Percentiles rank a stretch among this genome's conserved stretches.
Conservation (phyloP, 441 rosid genomes). For the Gossypium armourianum region DNA sequence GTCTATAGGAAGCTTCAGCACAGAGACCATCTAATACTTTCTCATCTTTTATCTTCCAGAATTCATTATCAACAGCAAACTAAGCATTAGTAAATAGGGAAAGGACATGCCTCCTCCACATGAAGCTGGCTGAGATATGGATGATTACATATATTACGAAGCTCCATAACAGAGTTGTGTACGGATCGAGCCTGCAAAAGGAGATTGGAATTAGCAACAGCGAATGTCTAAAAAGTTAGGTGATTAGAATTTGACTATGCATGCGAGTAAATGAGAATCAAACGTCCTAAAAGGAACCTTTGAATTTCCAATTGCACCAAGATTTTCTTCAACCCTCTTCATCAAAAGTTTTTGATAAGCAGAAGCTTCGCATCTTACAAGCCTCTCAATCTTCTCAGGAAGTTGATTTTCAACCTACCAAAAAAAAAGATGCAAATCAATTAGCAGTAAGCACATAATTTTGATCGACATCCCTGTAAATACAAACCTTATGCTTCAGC, state of each 20-base stretch:
- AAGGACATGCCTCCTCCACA: constrained; percentile 62
- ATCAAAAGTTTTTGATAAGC: constrained; percentile 90
- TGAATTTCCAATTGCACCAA: constrained; percentile 69
- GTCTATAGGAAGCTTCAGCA: constrained; percentile 7
- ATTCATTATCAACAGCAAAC: constrained; percentile 14
- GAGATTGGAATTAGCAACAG: constrained; percentile 7
- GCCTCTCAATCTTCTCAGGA: constrained; percentile 90
- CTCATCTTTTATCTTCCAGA: constrained; percentile 4
- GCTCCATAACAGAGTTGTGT: constrained; percentile 95
- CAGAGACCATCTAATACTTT: background rate
- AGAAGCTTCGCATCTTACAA: constrained; percentile 83
- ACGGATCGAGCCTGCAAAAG: constrained; percentile 63
- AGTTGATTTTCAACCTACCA: constrained; percentile 80
- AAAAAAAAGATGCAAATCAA: constrained; percentile 12
- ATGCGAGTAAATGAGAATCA: constrained; percentile 1
- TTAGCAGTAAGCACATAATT: background rate
- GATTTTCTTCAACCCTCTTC: constrained; percentile 91
- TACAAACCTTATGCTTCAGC: constrained; percentile 78
- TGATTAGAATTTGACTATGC: background rate
- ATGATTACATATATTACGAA: constrained; percentile 90
- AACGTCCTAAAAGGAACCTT: constrained; percentile 42
- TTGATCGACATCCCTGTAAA: background rate
- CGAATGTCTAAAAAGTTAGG: constrained; percentile 2
- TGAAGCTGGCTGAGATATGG: constrained; percentile 96
- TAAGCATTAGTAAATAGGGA: constrained; percentile 13